Base-by-base conservation (phyloP, 306 rosid genomes). In the Oxytropis ochrocephala region DNA sequence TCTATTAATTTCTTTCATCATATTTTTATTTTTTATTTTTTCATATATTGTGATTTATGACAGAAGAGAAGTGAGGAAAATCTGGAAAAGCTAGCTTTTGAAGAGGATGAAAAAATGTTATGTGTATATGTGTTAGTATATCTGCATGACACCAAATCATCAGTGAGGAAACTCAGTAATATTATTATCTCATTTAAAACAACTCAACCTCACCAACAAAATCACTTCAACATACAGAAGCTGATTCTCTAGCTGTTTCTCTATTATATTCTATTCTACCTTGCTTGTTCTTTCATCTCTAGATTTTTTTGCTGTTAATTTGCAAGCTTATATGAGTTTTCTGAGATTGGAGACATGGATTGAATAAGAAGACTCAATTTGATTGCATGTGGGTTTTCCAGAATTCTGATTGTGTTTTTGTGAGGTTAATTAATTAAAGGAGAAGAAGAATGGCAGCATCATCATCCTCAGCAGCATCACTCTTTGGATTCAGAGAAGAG, bases 61-160 rank as follows among this genome's bases (percentile, higher is more conserved):
- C 80, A 78, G 73, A 63, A 66, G 84, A 70, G 78, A 66, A 29
- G 73, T 70, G 75, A 79, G 81, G 74, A 64, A 85, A 85, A 81
- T 89, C 83, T 82, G 83, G 81, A 43, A 65, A 70, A 72, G 32
- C n/a, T n/a, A n/a, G n/a, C 48, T 61, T 76, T 76, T 35, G 14
- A 19, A 60, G 57, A 46, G 55, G 74, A 32, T 32, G 18, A 58
- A 70, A 82, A 48, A 21, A 65, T 39, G 38, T 7, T 64, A 12
- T 55, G 73, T 82, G 87, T 80, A 74, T 89, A 89, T 85, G 91
- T 87, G 96, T 84, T 76, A 74, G 52, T 80, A 84, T 86, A 72
- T 81, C 56, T 77, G 83, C 91, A 84, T 84, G 96, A 86, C 96
- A 93, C 84, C 94, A 76, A 88, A 88, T 82, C 88, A 81, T 55